Conservation (phyloP, 345 rosid genomes). For the Pistacia atlantica region DNA sequence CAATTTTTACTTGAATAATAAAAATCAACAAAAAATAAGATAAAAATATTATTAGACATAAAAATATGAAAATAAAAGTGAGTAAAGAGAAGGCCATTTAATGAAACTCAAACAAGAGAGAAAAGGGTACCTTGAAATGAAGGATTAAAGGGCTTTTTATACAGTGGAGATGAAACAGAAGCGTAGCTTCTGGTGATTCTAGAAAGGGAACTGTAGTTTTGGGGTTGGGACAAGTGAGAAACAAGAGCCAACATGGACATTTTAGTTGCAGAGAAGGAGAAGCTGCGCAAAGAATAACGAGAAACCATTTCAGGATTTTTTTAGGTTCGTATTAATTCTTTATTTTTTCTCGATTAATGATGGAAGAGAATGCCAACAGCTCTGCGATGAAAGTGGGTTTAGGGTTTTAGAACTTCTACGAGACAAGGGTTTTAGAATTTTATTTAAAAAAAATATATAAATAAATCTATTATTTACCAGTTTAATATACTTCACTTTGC, state of each 20-base stretch:
- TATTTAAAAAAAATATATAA: too few relatives aligned
- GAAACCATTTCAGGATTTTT: constrained; percentile 9
- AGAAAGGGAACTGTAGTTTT: constrained; percentile 13
- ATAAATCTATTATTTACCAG: too few relatives aligned
- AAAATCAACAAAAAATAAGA: not conserved
- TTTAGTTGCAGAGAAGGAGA: not conserved
- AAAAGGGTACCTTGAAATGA: constrained; percentile 48
- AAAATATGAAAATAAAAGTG: not conserved
- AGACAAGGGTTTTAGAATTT: not conserved
- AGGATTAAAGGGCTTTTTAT: constrained; percentile 20
- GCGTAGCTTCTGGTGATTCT: constrained; percentile 28
- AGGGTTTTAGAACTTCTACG: constrained; percentile 8
- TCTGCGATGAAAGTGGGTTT: too few relatives aligned
- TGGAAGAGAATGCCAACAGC: too few relatives aligned
- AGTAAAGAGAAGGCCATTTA: not conserved
- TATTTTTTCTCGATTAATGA: not conserved
- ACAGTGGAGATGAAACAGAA: constrained; percentile 29
- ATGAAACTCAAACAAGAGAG: not conserved
- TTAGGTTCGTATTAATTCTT: not conserved
- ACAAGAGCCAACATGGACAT: constrained; percentile 28
- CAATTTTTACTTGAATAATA: not conserved
- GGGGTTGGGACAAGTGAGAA: constrained; percentile 27
- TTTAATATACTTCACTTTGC: too few relatives aligned
- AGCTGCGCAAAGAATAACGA: constrained; percentile 4
- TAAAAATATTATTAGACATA: not conserved